phyloP scores from a whole-genome alignment of 495 filamentous ascomycete species.

The Entonaema liquescens region DNA sequence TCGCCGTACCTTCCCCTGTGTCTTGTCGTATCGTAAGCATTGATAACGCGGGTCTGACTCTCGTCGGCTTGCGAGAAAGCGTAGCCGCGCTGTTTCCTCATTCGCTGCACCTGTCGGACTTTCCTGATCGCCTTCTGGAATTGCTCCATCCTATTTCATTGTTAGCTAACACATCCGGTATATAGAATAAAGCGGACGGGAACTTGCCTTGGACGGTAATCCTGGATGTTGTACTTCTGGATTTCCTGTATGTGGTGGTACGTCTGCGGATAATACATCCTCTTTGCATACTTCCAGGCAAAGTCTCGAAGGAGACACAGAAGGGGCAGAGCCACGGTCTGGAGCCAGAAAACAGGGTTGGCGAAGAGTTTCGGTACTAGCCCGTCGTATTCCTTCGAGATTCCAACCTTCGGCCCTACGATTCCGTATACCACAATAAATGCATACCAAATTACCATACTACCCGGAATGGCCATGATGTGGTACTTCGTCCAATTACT shows the following conservation, averaged over 20 bases:
- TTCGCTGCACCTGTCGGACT: slow-evolving; percentile 96
- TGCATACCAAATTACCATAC: slow-evolving; percentile 87
- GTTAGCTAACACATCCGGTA: slow-evolving; percentile 22
- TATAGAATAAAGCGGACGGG: neutral
- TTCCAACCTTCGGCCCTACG: slow-evolving; percentile 83
- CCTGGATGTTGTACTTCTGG: slow-evolving; percentile 99
- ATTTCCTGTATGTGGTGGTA: slow-evolving; percentile 99
- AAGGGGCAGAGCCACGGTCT: slow-evolving; percentile 79
- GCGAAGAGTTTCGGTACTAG: slow-evolving; percentile 82
- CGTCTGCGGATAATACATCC: slow-evolving; percentile 94
- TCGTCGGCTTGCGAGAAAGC: slow-evolving; percentile 98
- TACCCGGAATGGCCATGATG: slow-evolving; percentile 93
- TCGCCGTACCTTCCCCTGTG: slow-evolving; percentile 93
- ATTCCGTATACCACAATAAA: slow-evolving; percentile 92
- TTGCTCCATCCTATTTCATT: slow-evolving; percentile 83
- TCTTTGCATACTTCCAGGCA: slow-evolving; percentile 83
- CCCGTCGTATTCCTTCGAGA: slow-evolving; percentile 86
- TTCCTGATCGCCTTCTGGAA: slow-evolving; percentile 99
- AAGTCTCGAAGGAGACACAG: slow-evolving; percentile 92
- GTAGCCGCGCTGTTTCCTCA: slow-evolving; percentile 99
- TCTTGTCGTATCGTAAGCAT: slow-evolving; percentile 96
- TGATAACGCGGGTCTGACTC: slow-evolving; percentile 88
- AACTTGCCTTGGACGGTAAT: slow-evolving; percentile 86
- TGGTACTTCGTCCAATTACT: slow-evolving; percentile 99
- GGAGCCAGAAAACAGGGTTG: slow-evolving; percentile 88